Percentiles rank a stretch among this genome's conserved stretches.
Conservation (phyloP, 352 stramenopile genomes). For the Globisporangium viniferum region DNA sequence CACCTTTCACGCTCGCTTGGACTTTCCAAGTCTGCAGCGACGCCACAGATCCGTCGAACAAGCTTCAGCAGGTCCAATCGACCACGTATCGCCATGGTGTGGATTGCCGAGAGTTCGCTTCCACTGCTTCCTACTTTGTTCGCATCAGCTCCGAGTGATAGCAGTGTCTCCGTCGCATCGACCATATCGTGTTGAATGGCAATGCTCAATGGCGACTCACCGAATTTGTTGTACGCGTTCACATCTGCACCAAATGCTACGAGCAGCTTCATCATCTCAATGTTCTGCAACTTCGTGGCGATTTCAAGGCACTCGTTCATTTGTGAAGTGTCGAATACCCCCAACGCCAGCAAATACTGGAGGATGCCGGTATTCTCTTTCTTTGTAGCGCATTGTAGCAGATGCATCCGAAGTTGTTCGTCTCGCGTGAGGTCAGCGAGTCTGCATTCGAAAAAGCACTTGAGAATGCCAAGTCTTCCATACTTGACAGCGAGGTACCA, state of each 20-base stretch:
- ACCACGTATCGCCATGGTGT: background rate
- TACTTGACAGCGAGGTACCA: background rate
- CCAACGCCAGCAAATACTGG: background rate
- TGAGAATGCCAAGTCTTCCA: background rate
- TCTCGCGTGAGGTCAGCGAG: background rate
- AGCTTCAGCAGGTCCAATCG: background rate
- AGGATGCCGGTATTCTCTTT: background rate
- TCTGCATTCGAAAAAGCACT: constrained; percentile 1
- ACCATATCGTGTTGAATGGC: background rate
- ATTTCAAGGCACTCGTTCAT: background rate
- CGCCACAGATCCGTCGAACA: background rate
- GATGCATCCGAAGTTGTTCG: background rate
- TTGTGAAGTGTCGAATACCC: background rate
- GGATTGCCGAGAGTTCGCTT: background rate
- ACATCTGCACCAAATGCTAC: background rate
- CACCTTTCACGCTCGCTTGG: background rate
- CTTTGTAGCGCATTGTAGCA: background rate
- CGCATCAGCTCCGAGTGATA: background rate
- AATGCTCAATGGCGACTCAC: background rate
- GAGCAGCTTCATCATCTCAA: background rate
- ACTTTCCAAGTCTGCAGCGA: background rate
- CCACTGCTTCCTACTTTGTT: background rate
- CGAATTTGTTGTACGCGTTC: background rate
- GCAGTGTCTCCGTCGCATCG: background rate
- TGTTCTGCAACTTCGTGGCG: background rate